Base-by-base conservation (phyloP, 2,329 filamentous ascomycete genomes). In the Hirsutella rhossiliensis region DNA sequence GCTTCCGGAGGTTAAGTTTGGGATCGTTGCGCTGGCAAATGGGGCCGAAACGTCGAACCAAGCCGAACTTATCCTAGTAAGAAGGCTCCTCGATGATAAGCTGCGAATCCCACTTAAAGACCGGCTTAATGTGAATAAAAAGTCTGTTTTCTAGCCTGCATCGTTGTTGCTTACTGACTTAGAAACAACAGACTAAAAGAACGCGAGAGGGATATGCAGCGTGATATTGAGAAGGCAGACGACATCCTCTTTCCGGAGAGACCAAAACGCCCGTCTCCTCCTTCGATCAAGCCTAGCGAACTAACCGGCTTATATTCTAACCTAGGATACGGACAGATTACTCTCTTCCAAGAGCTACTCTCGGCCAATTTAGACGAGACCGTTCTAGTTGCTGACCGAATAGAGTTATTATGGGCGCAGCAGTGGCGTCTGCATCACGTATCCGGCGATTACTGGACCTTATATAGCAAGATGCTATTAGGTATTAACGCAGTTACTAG, bases 231-330 rank as follows among this genome's bases (percentile, higher is more conserved):
- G 5, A 37, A 59, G 2, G 60, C 60, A 2, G 48, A 60, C 2
- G 54, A 64, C 5, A 50, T 48, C 2, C 50, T 65, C 30, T 72
- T 64, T 47, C 66, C 67, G 0, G 40, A 59, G 11, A 56, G 58
- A 5, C 61, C 65, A 1, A 32, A 56, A 2, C 60, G 60, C 6
- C 54, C 62, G 1, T 38, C 66, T 19, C 63, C 64, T 8, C 57
- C 55, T 12, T 58, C 65, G 1, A 49, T 71, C 4, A 48, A 53
- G 11, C 52, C 52, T 31, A 65, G 65, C 47, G 42, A 49, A 0
- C 46, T 59, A 11, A 51, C 54, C 1, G 71, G 71, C 3, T 65
- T 57, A 1, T 75, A 72, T 46, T 62, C 54, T 45, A 60, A 73
- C 43, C 60, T 63, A 2, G 68, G 61, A 3, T 73, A 71, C 53